Evolutionary conservation across 352 stramenopile genomes (phyloP).

Genomic region (Peronospora farinosa): DNA sequence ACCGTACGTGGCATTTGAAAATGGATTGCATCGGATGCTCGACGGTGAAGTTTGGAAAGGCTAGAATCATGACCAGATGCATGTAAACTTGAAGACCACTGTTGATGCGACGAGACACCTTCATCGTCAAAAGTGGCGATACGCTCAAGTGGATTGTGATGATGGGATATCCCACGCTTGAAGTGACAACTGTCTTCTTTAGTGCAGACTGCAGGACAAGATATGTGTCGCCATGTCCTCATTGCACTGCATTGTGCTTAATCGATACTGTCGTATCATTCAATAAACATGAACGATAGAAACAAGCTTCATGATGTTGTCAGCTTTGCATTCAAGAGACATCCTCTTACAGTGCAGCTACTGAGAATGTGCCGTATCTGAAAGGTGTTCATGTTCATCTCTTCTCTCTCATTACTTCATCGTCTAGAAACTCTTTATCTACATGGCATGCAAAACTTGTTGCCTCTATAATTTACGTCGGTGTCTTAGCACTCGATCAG

Average conservation of each 20-base stretch:
- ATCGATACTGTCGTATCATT: no score
- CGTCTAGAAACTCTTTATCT: slow-evolving; percentile 26
- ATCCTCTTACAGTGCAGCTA: neutral
- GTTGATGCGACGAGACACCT: no score
- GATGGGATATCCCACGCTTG: no score
- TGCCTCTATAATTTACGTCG: slow-evolving; percentile 28
- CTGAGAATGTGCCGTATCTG: neutral
- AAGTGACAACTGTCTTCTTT: no score
- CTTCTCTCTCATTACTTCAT: slow-evolving; percentile 20
- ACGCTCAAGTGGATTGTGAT: neutral
- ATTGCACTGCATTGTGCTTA: no score
- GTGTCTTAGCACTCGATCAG: slow-evolving; percentile 46
- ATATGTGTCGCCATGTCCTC: no score
- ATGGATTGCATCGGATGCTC: slow-evolving; percentile 1
- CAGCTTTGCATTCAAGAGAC: slow-evolving; percentile 3
- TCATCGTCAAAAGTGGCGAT: neutral
- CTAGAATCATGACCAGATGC: neutral
- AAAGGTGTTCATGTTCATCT: slow-evolving; percentile 7
- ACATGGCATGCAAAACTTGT: slow-evolving; percentile 31
- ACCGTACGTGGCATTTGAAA: neutral
- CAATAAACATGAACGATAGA: no score
- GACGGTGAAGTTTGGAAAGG: neutral
- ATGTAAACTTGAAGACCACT: no score
- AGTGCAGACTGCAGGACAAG: no score
- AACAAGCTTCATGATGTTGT: no score